Evolutionary conservation across 805 yeast genomes (phyloP).

Genomic region (Suhomyces xylopsoci): DNA sequence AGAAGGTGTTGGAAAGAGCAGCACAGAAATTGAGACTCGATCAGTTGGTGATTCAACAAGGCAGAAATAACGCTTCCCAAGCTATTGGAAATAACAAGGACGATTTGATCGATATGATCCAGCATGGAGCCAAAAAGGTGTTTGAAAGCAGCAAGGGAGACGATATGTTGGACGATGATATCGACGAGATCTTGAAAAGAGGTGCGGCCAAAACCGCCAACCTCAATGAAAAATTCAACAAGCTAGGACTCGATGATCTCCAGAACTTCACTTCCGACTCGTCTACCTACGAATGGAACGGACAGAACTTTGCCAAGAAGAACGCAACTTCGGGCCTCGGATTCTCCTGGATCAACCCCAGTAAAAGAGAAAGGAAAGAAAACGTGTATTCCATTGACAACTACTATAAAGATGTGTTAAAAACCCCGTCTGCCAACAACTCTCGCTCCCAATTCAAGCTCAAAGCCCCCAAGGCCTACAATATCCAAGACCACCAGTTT

Average conservation of each 20-base stretch:
- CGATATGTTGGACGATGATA: constrained; percentile 56
- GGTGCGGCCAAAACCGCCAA: constrained; percentile 82
- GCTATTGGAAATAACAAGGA: constrained; percentile 64
- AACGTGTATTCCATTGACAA: constrained; percentile 76
- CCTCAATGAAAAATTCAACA: constrained; percentile 76
- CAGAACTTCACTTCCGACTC: constrained; percentile 88
- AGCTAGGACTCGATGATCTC: constrained; percentile 87
- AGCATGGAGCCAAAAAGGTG: constrained; percentile 90
- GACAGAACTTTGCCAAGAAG: constrained; percentile 71
- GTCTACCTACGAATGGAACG: constrained; percentile 96
- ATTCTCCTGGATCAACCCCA: constrained; percentile 68
- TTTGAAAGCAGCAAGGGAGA: constrained; percentile 50
- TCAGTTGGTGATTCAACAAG: constrained; percentile 94
- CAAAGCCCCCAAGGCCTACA: constrained; percentile 61
- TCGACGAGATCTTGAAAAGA: constrained; percentile 73
- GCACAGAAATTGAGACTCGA: constrained; percentile 90
- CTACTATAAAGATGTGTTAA: constrained; percentile 67
- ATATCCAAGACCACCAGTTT: constrained; percentile 73
- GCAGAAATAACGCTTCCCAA: constrained; percentile 49
- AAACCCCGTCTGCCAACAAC: constrained; percentile 30
- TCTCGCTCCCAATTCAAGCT: constrained; percentile 26
- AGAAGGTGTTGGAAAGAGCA: constrained; percentile 92
- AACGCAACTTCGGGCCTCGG: constrained; percentile 34
- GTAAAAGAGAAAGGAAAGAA: constrained; percentile 73
- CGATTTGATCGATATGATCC: constrained; percentile 91